Base-by-base conservation (phyloP, 352 stramenopile genomes). In the Proteromonas lacertae region DNA sequence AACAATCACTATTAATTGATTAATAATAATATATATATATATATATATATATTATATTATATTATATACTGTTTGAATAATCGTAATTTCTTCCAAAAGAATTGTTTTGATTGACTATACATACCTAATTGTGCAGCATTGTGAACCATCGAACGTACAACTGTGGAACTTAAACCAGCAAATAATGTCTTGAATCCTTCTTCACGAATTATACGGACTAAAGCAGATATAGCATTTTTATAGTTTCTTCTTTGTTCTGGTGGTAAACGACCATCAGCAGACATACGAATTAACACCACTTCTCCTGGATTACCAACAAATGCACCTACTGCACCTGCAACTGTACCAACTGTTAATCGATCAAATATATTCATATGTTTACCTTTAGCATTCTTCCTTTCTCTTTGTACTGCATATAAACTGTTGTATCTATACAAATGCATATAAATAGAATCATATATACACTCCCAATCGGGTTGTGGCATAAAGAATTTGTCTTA, bases 261-360 rank as follows among this genome's bases (percentile, higher is more conserved):
- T 17, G 61, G 56, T 13, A 66, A 61, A 13, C 76, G 45, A 23
- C 64, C 74, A 46, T 90, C 75, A 29, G 67, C 65, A 46, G 89
- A 72, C 75, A 90, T 90, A 22, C 75, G 67, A 46, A 90, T 71
- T 26, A 90, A 62, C 16, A 70, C 67, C 12, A 90, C 68, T 38
- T 83, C 70, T 55, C 80, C 77, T 26, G 70, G 70, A 32, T 66
- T 80, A 17, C 70, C 69, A 7, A 82, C 55, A 22, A 69, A 76
- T 17, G 66, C 68, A 3, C 55, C 66, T 46, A 77, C 82, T 82
- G 17, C 24, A 28, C 24, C 24, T 10, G 24, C 24, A 28, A 5
- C 10, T 10, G 24, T 10, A 28, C 24, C 24, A 28, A 5, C 5
- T 10, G 10, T 5, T 10, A 28, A 28, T n/a, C n/a, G n/a, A n/a